phyloP scores from a whole-genome alignment of 495 filamentous ascomycete species.

The Hypoxylon fragiforme region DNA sequence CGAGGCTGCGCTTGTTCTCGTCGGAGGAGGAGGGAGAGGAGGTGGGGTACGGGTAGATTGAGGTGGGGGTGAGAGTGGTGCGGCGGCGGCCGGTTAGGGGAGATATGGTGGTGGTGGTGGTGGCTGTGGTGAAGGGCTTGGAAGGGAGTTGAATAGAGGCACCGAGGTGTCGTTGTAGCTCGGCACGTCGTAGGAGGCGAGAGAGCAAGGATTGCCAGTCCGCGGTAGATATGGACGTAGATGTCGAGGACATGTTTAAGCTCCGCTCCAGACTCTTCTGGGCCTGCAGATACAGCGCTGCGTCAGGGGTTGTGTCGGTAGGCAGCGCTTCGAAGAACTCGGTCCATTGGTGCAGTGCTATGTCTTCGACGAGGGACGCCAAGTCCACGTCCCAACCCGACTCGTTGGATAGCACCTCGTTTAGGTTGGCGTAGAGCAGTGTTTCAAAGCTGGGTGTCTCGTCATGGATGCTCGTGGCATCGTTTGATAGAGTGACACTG shows the following conservation, averaged over 20 bases:
- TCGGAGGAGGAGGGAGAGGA: conserved; percentile 14
- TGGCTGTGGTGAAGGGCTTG: not conserved
- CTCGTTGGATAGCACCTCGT: not conserved
- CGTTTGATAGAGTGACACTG: not conserved
- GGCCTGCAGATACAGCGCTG: conserved; percentile 33
- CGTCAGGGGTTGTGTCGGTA: not conserved
- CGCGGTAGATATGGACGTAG: not conserved
- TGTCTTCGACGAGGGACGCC: conserved; percentile 27
- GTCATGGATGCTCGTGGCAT: not conserved
- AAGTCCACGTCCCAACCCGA: conserved; percentile 2
- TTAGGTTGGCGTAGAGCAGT: conserved; percentile 24
- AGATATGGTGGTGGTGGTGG: not conserved
- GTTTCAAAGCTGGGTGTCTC: conserved; percentile 32
- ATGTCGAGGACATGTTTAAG: conserved; percentile 11
- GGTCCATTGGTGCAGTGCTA: conserved; percentile 39
- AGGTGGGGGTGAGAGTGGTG: conserved; percentile 7
- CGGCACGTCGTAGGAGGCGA: conserved; percentile 31
- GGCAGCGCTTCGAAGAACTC: conserved; percentile 41
- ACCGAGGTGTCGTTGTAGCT: conserved; percentile 20
- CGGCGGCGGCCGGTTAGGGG: not conserved
- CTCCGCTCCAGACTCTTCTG: conserved; percentile 43
- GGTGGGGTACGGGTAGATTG: not conserved
- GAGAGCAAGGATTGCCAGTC: conserved; percentile 38
- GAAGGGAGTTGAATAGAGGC: not conserved
- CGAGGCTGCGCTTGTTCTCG: conserved; percentile 42